Evolutionary conservation across 495 filamentous ascomycete species (phyloP), one percentile per base, ranked within the genome.

Genomic region (Penicillium samsonianum): DNA sequence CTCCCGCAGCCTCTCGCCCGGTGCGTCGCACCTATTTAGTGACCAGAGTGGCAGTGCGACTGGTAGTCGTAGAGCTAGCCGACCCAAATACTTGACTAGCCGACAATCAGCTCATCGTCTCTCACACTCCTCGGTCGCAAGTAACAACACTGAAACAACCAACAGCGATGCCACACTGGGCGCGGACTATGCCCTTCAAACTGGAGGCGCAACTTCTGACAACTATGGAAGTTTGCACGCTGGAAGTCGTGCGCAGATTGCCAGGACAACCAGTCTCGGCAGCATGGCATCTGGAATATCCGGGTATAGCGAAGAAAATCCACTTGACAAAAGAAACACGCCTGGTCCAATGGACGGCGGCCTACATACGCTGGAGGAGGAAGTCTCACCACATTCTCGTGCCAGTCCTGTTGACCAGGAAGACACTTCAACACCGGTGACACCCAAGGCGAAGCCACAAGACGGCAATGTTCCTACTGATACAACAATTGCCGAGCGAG

Each of bases 271-370:
- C 33, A 97, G 92, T 67, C 82, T 98, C 51, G 94, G 94, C 11
- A 97, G 92, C 62, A 91, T 97, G 78, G 90, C 90, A n/a, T 96
- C 92, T 16, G 92, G 90, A 2, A 83, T 96, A 22, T 92, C 92
- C 20, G 88, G 87, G 17, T 81, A 86, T 55, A 84, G 84, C 50
- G 90, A 92, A 50, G 81, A 79, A 52, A 77, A 75, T 45, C 67
- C 67, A 55, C 65, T 74, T 16, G 77, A 78, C 35, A 78, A 67
- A 58, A 70, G 65, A 35, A 73, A 58, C 62, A 58, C 67, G 6
- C 75, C 65, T 43, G 69, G 70, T 16, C 71, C 65, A 14, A 65
- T 73, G 22, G 80, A 85, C 73, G 68, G 82, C 56, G 75, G 80
- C 65, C 61, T 91, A 62, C 75, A 82, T 4, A 82, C 85, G 4